These are phyloP conservation scores for Paramecium pentaurelia DNA, from an alignment of 73 alveolate genomes.

Conservation along the genomic window DNA sequence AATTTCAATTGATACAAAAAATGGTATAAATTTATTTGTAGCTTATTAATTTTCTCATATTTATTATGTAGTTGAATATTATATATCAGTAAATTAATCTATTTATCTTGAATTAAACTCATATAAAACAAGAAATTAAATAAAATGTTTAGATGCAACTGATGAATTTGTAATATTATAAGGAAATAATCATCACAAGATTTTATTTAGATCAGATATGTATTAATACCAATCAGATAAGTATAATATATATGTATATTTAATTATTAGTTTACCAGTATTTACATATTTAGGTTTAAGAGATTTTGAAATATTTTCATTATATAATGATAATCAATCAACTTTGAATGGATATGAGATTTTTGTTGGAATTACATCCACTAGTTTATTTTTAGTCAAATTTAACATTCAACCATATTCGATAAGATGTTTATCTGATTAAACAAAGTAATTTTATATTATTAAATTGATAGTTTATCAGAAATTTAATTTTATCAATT, in stretches of 20 bases:
- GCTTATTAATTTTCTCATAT: neutral
- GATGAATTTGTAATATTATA: slow-evolving; percentile 39
- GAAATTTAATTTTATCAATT: neutral
- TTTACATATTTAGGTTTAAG: neutral
- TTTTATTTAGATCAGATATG: neutral
- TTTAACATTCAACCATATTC: neutral
- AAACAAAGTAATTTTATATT: neutral
- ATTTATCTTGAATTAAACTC: neutral
- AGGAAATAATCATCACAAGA: neutral
- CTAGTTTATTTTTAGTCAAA: neutral
- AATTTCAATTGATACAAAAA: neutral
- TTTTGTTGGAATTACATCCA: neutral
- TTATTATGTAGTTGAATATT: neutral
- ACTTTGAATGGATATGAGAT: neutral
- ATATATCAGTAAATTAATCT: neutral
- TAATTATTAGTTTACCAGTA: neutral
- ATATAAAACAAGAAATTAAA: neutral
- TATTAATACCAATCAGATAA: neutral
- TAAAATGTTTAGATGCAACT: neutral
- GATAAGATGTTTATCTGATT: neutral
- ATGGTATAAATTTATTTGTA: slow-evolving; percentile 6
- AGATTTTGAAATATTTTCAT: slow-evolving; percentile 17
- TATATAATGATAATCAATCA: neutral
- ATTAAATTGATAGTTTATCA: neutral
- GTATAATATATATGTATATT: neutral